Evolutionary conservation across 176 grass and related monocot genomes (phyloP).

Genomic region (Avena eriantha): DNA sequence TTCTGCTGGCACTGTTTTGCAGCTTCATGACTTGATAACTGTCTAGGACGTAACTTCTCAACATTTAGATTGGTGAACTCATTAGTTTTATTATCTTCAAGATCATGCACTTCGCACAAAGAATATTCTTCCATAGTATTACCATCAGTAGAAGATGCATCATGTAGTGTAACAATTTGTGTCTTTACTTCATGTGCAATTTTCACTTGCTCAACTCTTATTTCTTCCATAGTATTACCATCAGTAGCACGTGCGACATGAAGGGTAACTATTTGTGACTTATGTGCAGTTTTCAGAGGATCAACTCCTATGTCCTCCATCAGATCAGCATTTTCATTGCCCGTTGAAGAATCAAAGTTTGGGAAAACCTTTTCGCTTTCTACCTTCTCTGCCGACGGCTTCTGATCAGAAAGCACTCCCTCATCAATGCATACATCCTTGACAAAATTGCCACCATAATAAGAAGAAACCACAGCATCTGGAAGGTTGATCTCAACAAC

Average conservation of each 20-base stretch:
- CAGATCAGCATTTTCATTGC: conserved; percentile 28
- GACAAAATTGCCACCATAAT: conserved; percentile 60
- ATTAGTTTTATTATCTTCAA: background rate
- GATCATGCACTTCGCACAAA: background rate
- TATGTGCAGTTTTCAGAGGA: conserved; percentile 37
- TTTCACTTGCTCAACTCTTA: conserved; percentile 23
- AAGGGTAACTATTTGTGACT: conserved; percentile 41
- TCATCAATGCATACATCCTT: conserved; percentile 92
- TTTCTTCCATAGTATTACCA: conserved; percentile 29
- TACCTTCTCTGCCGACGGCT: conserved; percentile 44
- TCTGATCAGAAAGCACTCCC: conserved; percentile 50
- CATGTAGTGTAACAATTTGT: conserved; percentile 40
- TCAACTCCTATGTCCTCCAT: conserved; percentile 34
- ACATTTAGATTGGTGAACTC: conserved; percentile 5
- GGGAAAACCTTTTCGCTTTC: conserved; percentile 28
- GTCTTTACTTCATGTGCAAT: conserved; percentile 29
- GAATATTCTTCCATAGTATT: conserved; percentile 28
- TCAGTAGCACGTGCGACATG: conserved; percentile 36
- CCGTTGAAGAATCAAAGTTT: conserved; percentile 38
- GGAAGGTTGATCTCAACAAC: conserved; percentile 66
- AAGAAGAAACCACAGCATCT: conserved; percentile 47
- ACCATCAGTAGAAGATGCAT: conserved; percentile 27
- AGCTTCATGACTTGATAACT: conserved; percentile 38
- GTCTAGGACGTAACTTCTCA: conserved; percentile 28
- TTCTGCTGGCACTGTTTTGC: conserved; percentile 37